A percentile compares a stretch with the other conserved stretches of the same genome.
phyloP scores from a whole-genome alignment of 2,329 filamentous ascomycete genomes.

The Trichothecium roseum region DNA sequence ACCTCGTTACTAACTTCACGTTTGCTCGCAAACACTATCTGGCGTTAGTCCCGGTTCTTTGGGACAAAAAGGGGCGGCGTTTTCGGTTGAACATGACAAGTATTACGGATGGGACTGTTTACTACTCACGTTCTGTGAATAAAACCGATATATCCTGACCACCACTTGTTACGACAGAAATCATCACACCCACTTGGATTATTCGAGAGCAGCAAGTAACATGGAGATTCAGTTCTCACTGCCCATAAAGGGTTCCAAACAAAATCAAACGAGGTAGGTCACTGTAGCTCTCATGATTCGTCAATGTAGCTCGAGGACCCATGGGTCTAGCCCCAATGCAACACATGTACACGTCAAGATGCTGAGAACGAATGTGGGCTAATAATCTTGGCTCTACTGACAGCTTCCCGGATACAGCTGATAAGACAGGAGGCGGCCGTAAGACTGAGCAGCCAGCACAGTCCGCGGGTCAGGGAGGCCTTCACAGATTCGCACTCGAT shows the following conservation, averaged over 20 bases:
- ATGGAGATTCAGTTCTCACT: slow-evolving; percentile 30
- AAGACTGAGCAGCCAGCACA: slow-evolving; percentile 4
- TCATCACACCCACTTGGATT: neutral
- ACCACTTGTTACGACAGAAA: neutral
- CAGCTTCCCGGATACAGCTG: neutral
- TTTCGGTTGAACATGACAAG: neutral
- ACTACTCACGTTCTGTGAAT: neutral
- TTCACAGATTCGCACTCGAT: slow-evolving; percentile 27
- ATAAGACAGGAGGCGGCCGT: neutral
- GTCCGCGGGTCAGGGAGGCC: slow-evolving; percentile 12
- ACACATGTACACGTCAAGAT: neutral
- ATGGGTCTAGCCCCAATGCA: neutral
- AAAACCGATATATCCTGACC: neutral
- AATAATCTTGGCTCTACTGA: neutral
- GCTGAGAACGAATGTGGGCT: neutral
- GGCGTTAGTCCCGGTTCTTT: too few species aligned
- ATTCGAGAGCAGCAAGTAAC: neutral
- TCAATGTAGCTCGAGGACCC: too few species aligned
- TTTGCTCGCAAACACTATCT: too few species aligned
- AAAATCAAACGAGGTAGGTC: slow-evolving; percentile 11
- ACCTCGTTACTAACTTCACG: too few species aligned
- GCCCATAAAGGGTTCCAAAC: slow-evolving; percentile 12
- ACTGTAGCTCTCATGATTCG: slow-evolving; percentile 11
- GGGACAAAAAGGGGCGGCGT: too few species aligned
- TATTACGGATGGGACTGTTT: neutral